A percentile compares a stretch with the other conserved stretches of the same genome.
Evolutionary conservation across 225 moss, liverwort and hornwort species (phyloP).

Genomic region (Neckera pumila): DNA sequence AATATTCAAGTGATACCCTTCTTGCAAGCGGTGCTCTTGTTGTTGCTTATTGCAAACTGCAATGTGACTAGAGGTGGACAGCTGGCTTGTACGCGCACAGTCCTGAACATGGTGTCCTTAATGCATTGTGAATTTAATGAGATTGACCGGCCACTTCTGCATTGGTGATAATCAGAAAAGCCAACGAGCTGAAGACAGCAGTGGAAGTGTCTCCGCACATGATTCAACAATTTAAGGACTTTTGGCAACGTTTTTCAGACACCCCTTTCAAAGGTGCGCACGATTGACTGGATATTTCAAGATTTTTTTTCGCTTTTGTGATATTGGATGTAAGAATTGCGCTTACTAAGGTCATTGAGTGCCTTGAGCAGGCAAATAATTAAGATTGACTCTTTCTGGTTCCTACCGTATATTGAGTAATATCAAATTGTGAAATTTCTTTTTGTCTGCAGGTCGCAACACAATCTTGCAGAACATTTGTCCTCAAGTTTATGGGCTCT

Average conservation of each 20-base stretch:
- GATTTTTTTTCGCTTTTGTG: not conserved
- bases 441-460: conserved; percentile 64
- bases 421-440: not conserved
- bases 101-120: not conserved
- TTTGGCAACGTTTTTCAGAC: conserved; percentile 60
- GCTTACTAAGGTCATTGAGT: not conserved
- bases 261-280: conserved; percentile 66
- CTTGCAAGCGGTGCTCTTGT: not conserved
- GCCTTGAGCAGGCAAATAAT: not conserved
- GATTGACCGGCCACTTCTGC: not conserved
- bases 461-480: conserved; percentile 82
- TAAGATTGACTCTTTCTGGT: not conserved
- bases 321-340: not conserved
- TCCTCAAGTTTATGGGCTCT: conserved; percentile 94
- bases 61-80: not conserved
- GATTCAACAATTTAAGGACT: conserved; percentile 68
- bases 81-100: not conserved
- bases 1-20: not conserved
- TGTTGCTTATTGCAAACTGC: not conserved
- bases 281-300: not conserved
- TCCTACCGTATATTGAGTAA: not conserved
- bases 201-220: conserved; percentile 61
- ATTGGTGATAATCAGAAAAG: conserved; percentile 43
- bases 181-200: conserved; percentile 62
- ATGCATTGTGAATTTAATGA: not conserved